A percentile compares a stretch with the other conserved stretches of the same genome.
Evolutionary conservation across 2,329 filamentous ascomycete genomes (phyloP).

Genomic region (Gnomoniopsis smithogilvyi): DNA sequence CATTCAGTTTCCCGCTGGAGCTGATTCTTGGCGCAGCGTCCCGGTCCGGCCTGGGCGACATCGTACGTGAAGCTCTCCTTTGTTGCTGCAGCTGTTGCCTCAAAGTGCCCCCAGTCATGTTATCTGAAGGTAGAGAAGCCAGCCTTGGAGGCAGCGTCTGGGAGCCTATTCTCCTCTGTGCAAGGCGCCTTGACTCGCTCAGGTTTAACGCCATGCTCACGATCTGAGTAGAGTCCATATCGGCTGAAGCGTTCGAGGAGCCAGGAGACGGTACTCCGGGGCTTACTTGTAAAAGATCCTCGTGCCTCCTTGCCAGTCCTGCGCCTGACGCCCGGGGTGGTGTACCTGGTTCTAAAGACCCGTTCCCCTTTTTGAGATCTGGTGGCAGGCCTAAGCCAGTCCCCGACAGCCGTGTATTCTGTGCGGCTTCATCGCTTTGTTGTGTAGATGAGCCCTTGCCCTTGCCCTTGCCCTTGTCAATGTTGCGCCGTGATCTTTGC

Average conservation of each 20-base stretch:
- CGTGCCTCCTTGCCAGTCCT: constrained; percentile 17
- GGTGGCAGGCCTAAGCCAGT: constrained; percentile 2
- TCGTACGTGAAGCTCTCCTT: constrained; percentile 57
- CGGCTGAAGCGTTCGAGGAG: constrained; percentile 36
- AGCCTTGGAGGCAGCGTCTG: constrained; percentile 49
- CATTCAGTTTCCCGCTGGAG: constrained; percentile 34
- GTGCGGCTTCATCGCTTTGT: constrained; percentile 4
- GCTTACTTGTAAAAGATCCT: constrained; percentile 24
- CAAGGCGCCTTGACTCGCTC: constrained; percentile 74
- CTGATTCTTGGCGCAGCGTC: constrained; percentile 37
- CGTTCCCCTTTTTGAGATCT: not conserved
- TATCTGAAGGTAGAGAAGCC: constrained; percentile 48
- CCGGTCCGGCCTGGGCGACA: constrained; percentile 55
- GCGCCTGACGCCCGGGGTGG: not conserved
- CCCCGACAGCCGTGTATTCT: constrained; percentile 1
- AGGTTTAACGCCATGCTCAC: constrained; percentile 89
- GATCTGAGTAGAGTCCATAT: constrained; percentile 82
- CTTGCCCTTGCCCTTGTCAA: constrained; percentile 7
- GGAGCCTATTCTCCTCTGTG: constrained; percentile 53
- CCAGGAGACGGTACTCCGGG: constrained; percentile 24
- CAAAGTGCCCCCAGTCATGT: constrained; percentile 54
- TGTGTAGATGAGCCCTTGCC: not conserved
- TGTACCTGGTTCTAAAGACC: constrained; percentile 7
- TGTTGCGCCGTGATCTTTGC: constrained; percentile 12
- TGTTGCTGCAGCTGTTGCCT: constrained; percentile 71